Conservation (phyloP, 352 stramenopile genomes). For the Pythium chondricola region DNA sequence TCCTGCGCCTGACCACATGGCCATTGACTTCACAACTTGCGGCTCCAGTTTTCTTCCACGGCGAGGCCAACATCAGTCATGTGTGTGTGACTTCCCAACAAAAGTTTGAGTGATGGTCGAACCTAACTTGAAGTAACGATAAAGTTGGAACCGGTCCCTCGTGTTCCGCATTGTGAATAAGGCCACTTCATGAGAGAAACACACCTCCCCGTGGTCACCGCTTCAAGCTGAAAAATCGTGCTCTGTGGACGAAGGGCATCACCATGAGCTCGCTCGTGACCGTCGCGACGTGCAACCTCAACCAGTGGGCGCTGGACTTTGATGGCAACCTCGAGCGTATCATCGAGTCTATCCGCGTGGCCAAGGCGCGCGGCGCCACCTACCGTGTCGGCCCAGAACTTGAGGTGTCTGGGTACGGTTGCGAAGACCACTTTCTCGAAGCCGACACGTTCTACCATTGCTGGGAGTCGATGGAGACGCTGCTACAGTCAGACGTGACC, state of each 20-base stretch:
- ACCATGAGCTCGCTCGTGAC: slow-evolving; percentile 86
- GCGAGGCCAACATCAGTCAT: too few species aligned
- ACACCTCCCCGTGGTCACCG: too few species aligned
- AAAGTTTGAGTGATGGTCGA: too few species aligned
- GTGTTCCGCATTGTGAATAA: too few species aligned
- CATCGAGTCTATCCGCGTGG: slow-evolving; percentile 82
- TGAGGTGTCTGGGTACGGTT: slow-evolving; percentile 97
- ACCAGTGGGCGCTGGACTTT: slow-evolving; percentile 99
- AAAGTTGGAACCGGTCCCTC: too few species aligned
- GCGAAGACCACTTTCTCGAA: slow-evolving; percentile 99
- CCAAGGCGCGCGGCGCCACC: slow-evolving; percentile 80
- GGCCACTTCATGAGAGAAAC: too few species aligned
- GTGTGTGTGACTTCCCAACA: too few species aligned
- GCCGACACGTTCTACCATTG: slow-evolving; percentile 97
- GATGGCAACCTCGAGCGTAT: slow-evolving; percentile 95
- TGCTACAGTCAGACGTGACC: slow-evolving; percentile 86
- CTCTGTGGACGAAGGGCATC: not conserved
- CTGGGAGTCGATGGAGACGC: slow-evolving; percentile 90
- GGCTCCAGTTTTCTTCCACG: too few species aligned
- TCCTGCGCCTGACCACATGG: too few species aligned
- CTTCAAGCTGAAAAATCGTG: too few species aligned
- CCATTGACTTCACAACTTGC: too few species aligned
- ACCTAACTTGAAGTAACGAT: too few species aligned
- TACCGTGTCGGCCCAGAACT: slow-evolving; percentile 97
- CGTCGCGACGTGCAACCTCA: slow-evolving; percentile 97